phyloP scores from a whole-genome alignment of 140 eudicot genomes.

The Cichorium intybus region DNA sequence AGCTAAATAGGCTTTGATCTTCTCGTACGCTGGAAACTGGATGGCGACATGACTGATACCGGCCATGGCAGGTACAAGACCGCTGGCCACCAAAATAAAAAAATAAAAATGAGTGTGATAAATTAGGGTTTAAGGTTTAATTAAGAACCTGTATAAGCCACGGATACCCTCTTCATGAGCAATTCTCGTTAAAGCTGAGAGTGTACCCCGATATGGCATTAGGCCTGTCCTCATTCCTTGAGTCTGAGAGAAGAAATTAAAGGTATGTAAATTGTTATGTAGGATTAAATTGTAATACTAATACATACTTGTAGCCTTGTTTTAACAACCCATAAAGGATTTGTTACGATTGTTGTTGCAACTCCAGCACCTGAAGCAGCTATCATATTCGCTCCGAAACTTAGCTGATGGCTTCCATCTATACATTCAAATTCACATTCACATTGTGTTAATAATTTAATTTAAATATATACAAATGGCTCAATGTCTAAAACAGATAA shows the following conservation, averaged over 20 bases:
- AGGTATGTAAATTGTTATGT: too few relatives aligned
- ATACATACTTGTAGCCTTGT: slow-evolving; percentile 76
- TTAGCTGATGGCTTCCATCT: slow-evolving; percentile 75
- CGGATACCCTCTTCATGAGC: slow-evolving; percentile 85
- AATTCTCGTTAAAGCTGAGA: slow-evolving; percentile 79
- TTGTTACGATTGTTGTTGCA: slow-evolving; percentile 74
- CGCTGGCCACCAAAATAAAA: slow-evolving; percentile 43
- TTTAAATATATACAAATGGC: not conserved
- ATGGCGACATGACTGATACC: slow-evolving; percentile 98
- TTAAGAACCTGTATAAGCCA: slow-evolving; percentile 84
- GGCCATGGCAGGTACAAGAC: slow-evolving; percentile 94
- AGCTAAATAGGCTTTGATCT: slow-evolving; percentile 80
- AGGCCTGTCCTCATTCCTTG: slow-evolving; percentile 77
- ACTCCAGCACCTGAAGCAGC: slow-evolving; percentile 98
- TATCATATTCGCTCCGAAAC: slow-evolving; percentile 80
- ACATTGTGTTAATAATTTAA: slow-evolving; percentile 17
- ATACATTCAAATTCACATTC: slow-evolving; percentile 26
- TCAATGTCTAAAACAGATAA: too few relatives aligned
- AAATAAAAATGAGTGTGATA: not conserved
- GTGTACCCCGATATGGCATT: slow-evolving; percentile 71
- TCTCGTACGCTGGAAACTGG: slow-evolving; percentile 91
- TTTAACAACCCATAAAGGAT: slow-evolving; percentile 99
- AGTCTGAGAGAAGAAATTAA: slow-evolving; percentile 48
- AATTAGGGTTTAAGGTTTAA: too few relatives aligned
- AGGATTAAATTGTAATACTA: too few relatives aligned